Evolutionary conservation across 2,329 filamentous ascomycete genomes (phyloP), one percentile per base, ranked within the genome.

Genomic region (Didymella sp.): DNA sequence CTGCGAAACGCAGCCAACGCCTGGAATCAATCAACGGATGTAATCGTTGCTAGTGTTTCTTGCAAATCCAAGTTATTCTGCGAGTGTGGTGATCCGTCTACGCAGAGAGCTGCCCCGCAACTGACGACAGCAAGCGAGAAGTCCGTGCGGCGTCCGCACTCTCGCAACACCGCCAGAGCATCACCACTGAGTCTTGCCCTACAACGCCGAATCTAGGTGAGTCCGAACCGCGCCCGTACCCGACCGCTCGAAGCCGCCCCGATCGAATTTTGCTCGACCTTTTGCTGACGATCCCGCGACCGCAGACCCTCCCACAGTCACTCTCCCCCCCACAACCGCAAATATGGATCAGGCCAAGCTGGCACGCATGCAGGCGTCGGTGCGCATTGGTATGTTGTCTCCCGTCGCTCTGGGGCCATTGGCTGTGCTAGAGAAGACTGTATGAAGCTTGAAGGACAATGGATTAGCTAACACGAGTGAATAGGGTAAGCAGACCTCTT

Each of bases 341-440:
- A 77, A 69, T 73, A 78, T 78, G 76, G 76, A 78, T 77, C 75
- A 77, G 65, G 76, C 75, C 67, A 78, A 78, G 76, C 72, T 78
- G 68, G 76, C 76, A 67, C 73, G 74, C 63, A 77, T 78, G 76
- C 76, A 78, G 61, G 73, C 74, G 69, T 74, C 70, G 64, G 76
- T 78, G 66, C 76, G 76, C 66, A 78, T 78, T 69, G 76, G 76
- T 78, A 73, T 51, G 76, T 77, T 57, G 35, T 57, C 48, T 42
- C 44, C 47, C 25, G 49, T 21, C 17, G 13, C 11, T 40, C n/a
- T 27, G 44, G 30, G 28, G 31, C 19, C 7, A 25, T 25, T 17
- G 31, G 31, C 35, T 56, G 7, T 43, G 12, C 21, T 40, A 13
- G 30, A 40, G 33, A 31, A 24, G 45, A 25, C 30, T n/a, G 25